Base-by-base conservation (phyloP, 2,329 filamentous ascomycete genomes). In the Talaromyces sp. region DNA sequence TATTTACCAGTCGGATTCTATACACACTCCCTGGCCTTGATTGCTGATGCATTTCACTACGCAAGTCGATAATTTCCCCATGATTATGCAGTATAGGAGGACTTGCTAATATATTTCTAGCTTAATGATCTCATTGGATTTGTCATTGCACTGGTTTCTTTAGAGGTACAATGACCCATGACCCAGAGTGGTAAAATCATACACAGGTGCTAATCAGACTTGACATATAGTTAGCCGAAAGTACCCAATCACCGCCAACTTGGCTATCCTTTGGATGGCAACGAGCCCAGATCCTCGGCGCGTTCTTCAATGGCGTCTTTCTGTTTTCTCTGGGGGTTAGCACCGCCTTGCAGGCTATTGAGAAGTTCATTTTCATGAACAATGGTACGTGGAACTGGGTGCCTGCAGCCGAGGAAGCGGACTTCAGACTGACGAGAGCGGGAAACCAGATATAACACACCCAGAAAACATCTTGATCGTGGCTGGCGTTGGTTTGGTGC, bases 301-400 rank as follows among this genome's bases (percentile, higher is more conserved):
- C 87, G 21, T 92, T 92, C 71, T 92, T 91, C 79, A 92, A 92
- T 65, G 88, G 88, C 13, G 84, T 86, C 1, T 89, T 92, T 59
- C 78, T 92, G 1, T 71, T 91, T 15, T 88, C 86, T 0, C 75
- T 92, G 2, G 87, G 87, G 1, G 71, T 91, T 36, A 89, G 86
- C 69, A 89, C 91, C 52, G 80, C 88, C 35, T 74, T 91, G 2
- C 88, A 91, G 67, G 85, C 88, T 0, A 79, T 91, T 53, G 87
- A 91, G 70, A 78, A 88, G 36, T 61, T 61, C 53, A 51, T 56
- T 57, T 57, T 43, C 48, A 40, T 56, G 48, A 57, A 54, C 17
- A 35, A 25, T 17, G 21, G 31, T 48, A 41, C 35, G 15, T 13
- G 2, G 4, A n/a, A 3, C 25, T 15, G 8, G 10, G 3, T 2